These are phyloP conservation scores for Myriosclerotinia duriaeana DNA, from an alignment of 2,329 filamentous ascomycete species.

Conservation along the genomic window DNA sequence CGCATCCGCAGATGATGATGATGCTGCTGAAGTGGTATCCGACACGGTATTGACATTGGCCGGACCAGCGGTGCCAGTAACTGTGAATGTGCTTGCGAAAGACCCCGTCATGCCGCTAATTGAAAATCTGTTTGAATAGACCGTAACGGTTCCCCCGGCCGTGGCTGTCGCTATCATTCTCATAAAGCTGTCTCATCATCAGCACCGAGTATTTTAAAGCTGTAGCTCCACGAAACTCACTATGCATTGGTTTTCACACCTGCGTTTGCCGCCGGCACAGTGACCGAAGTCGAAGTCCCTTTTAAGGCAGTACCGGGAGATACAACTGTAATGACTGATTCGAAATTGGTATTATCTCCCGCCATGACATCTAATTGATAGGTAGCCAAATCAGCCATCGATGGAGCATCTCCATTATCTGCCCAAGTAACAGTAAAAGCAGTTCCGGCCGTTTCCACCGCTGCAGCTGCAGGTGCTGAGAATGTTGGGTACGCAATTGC, in stretches of 20 bases:
- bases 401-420: conserved; percentile 52
- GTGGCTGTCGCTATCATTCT: conserved; percentile 57
- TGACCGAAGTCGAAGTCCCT: conserved; percentile 29
- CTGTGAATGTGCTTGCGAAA: conserved; percentile 46
- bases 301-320: conserved; percentile 11
- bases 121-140: conserved; percentile 64
- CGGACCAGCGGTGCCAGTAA: conserved; percentile 44
- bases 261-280: conserved; percentile 35
- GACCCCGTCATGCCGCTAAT: conserved; percentile 62
- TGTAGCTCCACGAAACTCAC: conserved; percentile 29
- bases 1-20: conserved; percentile 24
- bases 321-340: not conserved
- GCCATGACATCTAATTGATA: conserved; percentile 61
- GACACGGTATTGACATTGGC: conserved; percentile 32
- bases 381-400: conserved; percentile 49
- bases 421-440: conserved; percentile 56
- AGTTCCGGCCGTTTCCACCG: conserved; percentile 49
- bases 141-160: conserved; percentile 55
- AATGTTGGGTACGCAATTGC: conserved; percentile 46
- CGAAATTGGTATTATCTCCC: conserved; percentile 51
- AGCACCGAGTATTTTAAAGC: not conserved
- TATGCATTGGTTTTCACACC: conserved; percentile 40
- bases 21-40: conserved; percentile 19
- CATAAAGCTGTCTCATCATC: conserved; percentile 50
- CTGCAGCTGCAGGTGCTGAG: conserved; percentile 52